A percentile compares a stretch with the other conserved stretches of the same genome.
Evolutionary conservation across 2,329 filamentous ascomycete genomes (phyloP).

Genomic region (Myotisia sp.): DNA sequence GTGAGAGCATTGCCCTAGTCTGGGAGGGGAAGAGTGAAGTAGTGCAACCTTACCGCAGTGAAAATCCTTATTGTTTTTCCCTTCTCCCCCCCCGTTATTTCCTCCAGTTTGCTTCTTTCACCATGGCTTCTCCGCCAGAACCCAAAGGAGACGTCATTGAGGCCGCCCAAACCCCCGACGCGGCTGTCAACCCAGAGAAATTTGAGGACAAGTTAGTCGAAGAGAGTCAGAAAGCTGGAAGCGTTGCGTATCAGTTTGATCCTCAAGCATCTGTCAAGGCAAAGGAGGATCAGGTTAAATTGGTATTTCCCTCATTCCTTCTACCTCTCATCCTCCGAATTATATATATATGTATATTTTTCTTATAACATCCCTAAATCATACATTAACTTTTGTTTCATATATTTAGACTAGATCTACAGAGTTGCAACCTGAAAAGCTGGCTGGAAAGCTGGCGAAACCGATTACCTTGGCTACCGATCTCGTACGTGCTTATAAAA

Average conservation of each 20-base stretch:
- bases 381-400: too few relatives aligned
- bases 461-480: constrained; percentile 55
- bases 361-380: too few relatives aligned
- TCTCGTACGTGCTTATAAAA: constrained; percentile 44
- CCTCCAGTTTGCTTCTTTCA: neutral
- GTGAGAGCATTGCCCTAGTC: too few relatives aligned
- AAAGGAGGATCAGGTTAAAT: constrained; percentile 65
- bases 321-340: too few relatives aligned
- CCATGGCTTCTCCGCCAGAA: constrained; percentile 8
- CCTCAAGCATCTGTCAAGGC: constrained; percentile 69
- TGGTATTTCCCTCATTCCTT: constrained; percentile 43
- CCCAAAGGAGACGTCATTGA: too few relatives aligned
- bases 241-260: constrained; percentile 71
- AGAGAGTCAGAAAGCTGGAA: constrained; percentile 65
- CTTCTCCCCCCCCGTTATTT: too few relatives aligned
- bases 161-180: constrained; percentile 63
- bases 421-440: too few relatives aligned
- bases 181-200: constrained; percentile 51
- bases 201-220: constrained; percentile 61
- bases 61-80: too few relatives aligned
- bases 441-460: constrained; percentile 27
- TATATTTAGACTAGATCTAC: too few relatives aligned
- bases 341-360: too few relatives aligned
- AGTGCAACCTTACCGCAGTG: too few relatives aligned
- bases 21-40: too few relatives aligned